Base-by-base conservation (phyloP, 75 land plant genomes). In the Larix kaempferi region DNA sequence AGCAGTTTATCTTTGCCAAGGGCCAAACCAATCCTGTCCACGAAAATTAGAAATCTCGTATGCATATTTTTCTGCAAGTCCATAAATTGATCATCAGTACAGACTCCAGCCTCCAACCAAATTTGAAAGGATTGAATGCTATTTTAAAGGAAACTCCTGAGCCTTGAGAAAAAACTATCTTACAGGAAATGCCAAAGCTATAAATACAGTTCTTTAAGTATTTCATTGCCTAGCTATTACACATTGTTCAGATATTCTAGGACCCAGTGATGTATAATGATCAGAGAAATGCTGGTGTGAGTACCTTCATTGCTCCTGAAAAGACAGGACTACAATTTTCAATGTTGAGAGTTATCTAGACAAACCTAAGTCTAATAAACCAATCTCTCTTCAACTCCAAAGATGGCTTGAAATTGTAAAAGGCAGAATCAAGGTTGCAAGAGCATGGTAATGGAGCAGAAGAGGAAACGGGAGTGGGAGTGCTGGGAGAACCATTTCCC, bases 1-100 rank as follows among this genome's bases (percentile, higher is more conserved):
- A 90, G 63, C 56, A 94, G 82, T 76, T 56, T 86, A 23, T 79
- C 80, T 23, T 87, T 49, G 8, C 99, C 98, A 41, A 94, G 64
- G 71, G 57, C 56, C n/a, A 83, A 77, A 71, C 87, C 86, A 76
- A 96, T 85, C 54, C 74, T 82, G 71, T 84, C 94, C 75, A 89
- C 79, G 63, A 92, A 80, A 71, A 90, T 80, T 78, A 86, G 78
- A 82, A 90, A 86, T 58, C 69, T 60, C 44, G 71, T 63, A 78
- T 90, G 87, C 56, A 66, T 72, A 54, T 35, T 63, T 72, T 71
- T 82, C 94, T 95, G 91, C 85, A 80, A 23, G 56, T 54, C 37
- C 44, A 76, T 10, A 69, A 69, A 37, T 17, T 69, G 12, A 49
- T 12, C 22, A 69, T 69, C 23, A 69, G 52, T 37, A 39, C 22